phyloP scores from a whole-genome alignment of 805 yeast genomes.

The Candida verbasci region DNA sequence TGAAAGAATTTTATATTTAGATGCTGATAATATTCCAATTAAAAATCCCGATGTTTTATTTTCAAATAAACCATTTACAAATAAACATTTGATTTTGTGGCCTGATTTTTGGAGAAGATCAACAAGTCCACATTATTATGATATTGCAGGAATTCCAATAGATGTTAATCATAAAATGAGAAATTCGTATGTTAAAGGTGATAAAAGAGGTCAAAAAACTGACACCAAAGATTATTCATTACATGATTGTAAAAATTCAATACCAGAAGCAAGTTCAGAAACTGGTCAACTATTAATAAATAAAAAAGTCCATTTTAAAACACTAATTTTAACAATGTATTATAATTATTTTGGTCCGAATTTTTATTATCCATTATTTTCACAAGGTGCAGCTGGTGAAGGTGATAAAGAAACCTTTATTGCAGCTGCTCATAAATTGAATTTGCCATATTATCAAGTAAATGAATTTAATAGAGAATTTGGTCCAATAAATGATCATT shows the following conservation, averaged over 20 bases:
- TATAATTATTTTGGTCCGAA: slow-evolving; percentile 35
- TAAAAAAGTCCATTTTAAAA: slow-evolving; percentile 25
- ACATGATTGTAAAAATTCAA: slow-evolving; percentile 27
- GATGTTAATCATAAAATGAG: slow-evolving; percentile 18
- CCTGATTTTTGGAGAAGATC: slow-evolving; percentile 41
- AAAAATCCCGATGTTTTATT: slow-evolving; percentile 33
- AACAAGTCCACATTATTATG: slow-evolving; percentile 33
- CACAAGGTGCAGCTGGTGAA: slow-evolving; percentile 41
- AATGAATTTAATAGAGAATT: slow-evolving; percentile 33
- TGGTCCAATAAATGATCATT: slow-evolving; percentile 23
- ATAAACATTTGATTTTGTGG: slow-evolving; percentile 30
- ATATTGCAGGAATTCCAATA: slow-evolving; percentile 25
- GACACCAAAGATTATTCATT: slow-evolving; percentile 12
- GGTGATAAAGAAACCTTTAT: slow-evolving; percentile 42
- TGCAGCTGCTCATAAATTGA: slow-evolving; percentile 37
- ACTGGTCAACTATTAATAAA: slow-evolving; percentile 37
- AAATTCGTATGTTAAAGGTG: slow-evolving; percentile 24
- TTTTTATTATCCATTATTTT: slow-evolving; percentile 32
- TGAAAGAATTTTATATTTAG: slow-evolving; percentile 30
- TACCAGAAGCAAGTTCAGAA: slow-evolving; percentile 37
- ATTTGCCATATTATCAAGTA: slow-evolving; percentile 35
- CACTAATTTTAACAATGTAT: slow-evolving; percentile 32
- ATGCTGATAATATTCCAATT: slow-evolving; percentile 36
- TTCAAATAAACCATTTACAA: slow-evolving; percentile 27
- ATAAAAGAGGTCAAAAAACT: slow-evolving; percentile 17